Conservation (phyloP, 352 stramenopile genomes). For the Phytophthora sp. region DNA sequence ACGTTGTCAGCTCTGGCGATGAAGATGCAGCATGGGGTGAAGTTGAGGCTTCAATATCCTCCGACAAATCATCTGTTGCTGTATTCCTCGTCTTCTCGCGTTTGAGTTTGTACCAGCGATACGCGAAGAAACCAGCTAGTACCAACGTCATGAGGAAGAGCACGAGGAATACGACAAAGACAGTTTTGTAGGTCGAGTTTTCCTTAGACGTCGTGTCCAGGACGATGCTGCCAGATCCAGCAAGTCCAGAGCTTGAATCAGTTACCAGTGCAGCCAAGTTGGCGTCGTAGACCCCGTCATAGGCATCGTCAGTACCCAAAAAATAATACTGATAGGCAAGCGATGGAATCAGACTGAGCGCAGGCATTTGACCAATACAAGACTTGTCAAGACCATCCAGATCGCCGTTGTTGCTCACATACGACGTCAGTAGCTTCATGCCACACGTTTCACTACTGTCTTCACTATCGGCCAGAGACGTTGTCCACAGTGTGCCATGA, state of each 20-base stretch:
- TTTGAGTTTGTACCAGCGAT: slow-evolving; percentile 36
- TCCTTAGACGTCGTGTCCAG: slow-evolving; percentile 1
- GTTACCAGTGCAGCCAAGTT: slow-evolving; percentile 22
- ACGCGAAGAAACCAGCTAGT: slow-evolving; percentile 35
- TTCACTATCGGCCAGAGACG: slow-evolving; percentile 26
- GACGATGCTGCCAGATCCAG: background rate
- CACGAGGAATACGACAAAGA: slow-evolving; percentile 54
- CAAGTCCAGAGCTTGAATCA: slow-evolving; percentile 10
- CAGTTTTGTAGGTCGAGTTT: slow-evolving; percentile 41
- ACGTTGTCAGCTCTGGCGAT: slow-evolving; percentile 5
- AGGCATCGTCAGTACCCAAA: slow-evolving; percentile 45
- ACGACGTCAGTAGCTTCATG: slow-evolving; percentile 51
- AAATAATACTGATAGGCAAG: slow-evolving; percentile 28
- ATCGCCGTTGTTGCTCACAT: slow-evolving; percentile 43
- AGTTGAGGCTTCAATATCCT: slow-evolving; percentile 18
- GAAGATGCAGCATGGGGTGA: slow-evolving; percentile 2
- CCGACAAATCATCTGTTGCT: slow-evolving; percentile 11
- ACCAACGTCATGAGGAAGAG: slow-evolving; percentile 41
- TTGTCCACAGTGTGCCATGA: slow-evolving; percentile 46
- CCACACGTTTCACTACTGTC: slow-evolving; percentile 44
- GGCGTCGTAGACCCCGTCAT: slow-evolving; percentile 46
- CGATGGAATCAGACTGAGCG: slow-evolving; percentile 37
- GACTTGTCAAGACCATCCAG: slow-evolving; percentile 49
- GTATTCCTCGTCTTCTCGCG: slow-evolving; percentile 23
- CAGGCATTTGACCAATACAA: slow-evolving; percentile 45